phyloP scores from a whole-genome alignment of 176 grass and related monocot genomes.

The Elymus sibiricus region DNA sequence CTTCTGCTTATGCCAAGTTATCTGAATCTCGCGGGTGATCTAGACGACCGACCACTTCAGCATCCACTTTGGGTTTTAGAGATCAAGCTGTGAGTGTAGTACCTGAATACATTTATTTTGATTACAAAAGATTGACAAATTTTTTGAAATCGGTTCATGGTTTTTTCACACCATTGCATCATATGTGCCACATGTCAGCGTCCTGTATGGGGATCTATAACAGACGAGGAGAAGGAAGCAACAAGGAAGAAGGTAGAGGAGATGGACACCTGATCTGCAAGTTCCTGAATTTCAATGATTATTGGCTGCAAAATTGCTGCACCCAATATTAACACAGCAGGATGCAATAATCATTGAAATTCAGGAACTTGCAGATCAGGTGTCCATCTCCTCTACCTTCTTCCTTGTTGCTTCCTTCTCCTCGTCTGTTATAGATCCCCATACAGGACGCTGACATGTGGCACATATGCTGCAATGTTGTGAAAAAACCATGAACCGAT shows the following conservation, averaged over 20 bases:
- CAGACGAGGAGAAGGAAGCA: too few species aligned
- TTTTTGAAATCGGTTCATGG: not conserved
- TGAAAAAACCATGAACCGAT: not conserved
- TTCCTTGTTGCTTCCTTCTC: too few species aligned
- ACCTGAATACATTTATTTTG: not conserved
- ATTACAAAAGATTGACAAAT: slow-evolving; percentile 1
- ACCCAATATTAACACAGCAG: too few species aligned
- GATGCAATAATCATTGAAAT: too few species aligned
- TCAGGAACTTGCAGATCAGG: too few species aligned
- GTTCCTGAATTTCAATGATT: too few species aligned
- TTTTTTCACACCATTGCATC: slow-evolving; percentile 37
- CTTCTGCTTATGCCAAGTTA: not conserved
- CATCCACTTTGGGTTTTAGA: slow-evolving; percentile 59
- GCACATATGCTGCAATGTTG: slow-evolving; percentile 67
- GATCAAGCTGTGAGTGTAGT: slow-evolving; percentile 52
- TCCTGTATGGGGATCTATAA: slow-evolving; percentile 79
- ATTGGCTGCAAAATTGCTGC: too few species aligned
- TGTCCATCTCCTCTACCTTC: too few species aligned
- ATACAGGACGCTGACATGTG: slow-evolving; percentile 77
- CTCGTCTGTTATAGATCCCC: too few species aligned
- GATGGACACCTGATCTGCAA: too few species aligned
- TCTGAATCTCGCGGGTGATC: slow-evolving; percentile 47
- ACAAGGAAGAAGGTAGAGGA: too few species aligned
- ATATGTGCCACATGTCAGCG: slow-evolving; percentile 79
- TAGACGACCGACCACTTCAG: slow-evolving; percentile 59